Evolutionary conservation across 805 yeast species (phyloP).

Genomic region (Ogataea pini): DNA sequence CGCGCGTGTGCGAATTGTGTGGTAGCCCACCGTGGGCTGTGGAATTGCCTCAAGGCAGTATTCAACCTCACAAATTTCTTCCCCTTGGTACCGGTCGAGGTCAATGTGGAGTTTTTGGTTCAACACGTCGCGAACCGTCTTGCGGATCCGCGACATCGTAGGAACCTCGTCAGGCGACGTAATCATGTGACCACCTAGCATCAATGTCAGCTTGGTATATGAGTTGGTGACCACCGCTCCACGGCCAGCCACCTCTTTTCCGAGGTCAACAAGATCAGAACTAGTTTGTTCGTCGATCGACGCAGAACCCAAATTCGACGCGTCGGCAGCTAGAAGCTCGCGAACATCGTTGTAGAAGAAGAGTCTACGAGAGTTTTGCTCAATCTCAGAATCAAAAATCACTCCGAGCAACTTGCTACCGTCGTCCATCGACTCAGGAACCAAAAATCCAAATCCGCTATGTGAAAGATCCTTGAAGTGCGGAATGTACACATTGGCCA

Average conservation of each 20-base stretch:
- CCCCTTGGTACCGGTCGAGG: slow-evolving; percentile 16
- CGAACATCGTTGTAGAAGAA: slow-evolving; percentile 25
- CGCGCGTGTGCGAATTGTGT: slow-evolving; percentile 40
- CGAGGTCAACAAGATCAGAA: slow-evolving; percentile 16
- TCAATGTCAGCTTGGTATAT: slow-evolving; percentile 76
- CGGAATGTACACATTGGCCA: slow-evolving; percentile 69
- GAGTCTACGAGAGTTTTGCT: slow-evolving; percentile 45
- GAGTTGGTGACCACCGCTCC: slow-evolving; percentile 28
- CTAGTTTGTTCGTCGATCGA: background rate
- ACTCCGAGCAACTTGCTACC: slow-evolving; percentile 72
- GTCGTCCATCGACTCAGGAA: slow-evolving; percentile 56
- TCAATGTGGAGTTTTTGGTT: slow-evolving; percentile 22
- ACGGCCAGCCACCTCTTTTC: slow-evolving; percentile 20
- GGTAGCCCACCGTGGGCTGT: slow-evolving; percentile 73
- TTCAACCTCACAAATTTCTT: slow-evolving; percentile 37
- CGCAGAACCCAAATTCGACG: background rate
- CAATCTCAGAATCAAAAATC: slow-evolving; percentile 87
- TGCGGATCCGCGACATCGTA: slow-evolving; percentile 23
- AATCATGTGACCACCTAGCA: slow-evolving; percentile 74
- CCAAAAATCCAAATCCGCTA: slow-evolving; percentile 83
- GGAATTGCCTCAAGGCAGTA: slow-evolving; percentile 69
- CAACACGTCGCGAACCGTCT: slow-evolving; percentile 27
- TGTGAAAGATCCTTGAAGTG: slow-evolving; percentile 40
- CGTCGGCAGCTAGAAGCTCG: slow-evolving; percentile 12
- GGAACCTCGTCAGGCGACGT: slow-evolving; percentile 21